Conservation (phyloP, 2,329 filamentous ascomycete genomes). For the Pseudogymnoascus sp. region DNA sequence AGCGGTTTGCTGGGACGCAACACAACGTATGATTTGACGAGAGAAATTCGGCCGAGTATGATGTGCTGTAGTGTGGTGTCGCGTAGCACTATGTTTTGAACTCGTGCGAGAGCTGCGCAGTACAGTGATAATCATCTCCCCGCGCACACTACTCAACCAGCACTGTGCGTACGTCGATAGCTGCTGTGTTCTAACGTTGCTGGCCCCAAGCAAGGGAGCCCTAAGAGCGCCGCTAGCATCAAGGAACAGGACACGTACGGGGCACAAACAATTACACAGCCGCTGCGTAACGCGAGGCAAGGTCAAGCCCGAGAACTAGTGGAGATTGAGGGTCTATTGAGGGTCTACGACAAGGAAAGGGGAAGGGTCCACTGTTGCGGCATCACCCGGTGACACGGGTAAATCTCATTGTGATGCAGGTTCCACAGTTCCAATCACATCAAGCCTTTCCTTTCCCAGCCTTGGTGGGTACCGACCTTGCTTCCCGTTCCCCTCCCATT, state of each 20-base stretch:
- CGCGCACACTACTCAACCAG: not conserved
- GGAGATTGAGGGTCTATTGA: not conserved
- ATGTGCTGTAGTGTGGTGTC: not conserved
- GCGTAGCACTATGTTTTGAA: not conserved
- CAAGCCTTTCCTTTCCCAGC: not conserved
- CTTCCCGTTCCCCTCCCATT: not conserved
- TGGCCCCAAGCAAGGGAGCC: not conserved
- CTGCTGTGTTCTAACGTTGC: not conserved
- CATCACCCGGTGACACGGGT: constrained; percentile 1
- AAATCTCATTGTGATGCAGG: constrained; percentile 1
- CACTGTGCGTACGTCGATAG: not conserved
- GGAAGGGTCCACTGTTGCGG: not conserved
- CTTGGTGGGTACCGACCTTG: not conserved
- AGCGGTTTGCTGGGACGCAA: not conserved
- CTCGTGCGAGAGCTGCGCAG: not conserved
- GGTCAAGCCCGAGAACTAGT: not conserved
- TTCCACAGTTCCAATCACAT: constrained; percentile 9
- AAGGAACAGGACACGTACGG: not conserved
- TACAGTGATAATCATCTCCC: not conserved
- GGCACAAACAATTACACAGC: not conserved
- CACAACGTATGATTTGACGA: not conserved
- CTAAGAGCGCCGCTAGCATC: not conserved
- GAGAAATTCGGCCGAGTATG: constrained; percentile 2
- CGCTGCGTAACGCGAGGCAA: not conserved
- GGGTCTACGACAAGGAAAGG: not conserved